Evolutionary conservation across 2,329 filamentous ascomycete species (phyloP).

Genomic region (Calonectria crousiana): DNA sequence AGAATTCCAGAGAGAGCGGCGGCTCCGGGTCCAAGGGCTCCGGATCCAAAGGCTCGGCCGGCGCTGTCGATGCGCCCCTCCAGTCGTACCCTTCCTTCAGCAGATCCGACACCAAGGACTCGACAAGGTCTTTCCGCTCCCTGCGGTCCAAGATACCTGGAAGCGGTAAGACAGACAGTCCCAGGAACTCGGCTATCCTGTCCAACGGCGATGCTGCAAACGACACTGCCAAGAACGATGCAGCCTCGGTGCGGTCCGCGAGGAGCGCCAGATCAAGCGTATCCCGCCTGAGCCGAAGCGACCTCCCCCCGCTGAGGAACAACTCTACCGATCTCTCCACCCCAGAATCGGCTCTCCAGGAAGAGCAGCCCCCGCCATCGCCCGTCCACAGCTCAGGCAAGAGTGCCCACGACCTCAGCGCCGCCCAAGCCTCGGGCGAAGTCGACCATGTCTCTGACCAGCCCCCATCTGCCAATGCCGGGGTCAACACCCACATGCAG

Average conservation of each 20-base stretch:
- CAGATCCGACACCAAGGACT: conserved; percentile 93
- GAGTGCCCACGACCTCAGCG: conserved; percentile 80
- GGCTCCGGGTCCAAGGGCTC: conserved; percentile 60
- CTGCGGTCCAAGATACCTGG: conserved; percentile 92
- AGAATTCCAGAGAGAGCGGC: conserved; percentile 73
- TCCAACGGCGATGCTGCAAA: conserved; percentile 67
- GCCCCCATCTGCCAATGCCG: conserved; percentile 77
- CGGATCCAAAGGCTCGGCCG: conserved; percentile 63
- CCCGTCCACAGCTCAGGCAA: conserved; percentile 83
- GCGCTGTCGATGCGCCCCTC: conserved; percentile 62
- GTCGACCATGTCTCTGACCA: conserved; percentile 95
- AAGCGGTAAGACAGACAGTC: conserved; percentile 79
- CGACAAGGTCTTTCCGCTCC: conserved; percentile 85
- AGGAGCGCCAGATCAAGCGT: conserved; percentile 68
- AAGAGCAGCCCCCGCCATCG: conserved; percentile 80
- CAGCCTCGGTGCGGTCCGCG: conserved; percentile 79
- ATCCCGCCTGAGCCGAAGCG: conserved; percentile 60
- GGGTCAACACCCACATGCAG: conserved; percentile 69
- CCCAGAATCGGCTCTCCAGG: conserved; percentile 59
- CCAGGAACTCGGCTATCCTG: conserved; percentile 78
- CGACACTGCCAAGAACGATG: conserved; percentile 75
- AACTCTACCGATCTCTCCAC: conserved; percentile 56
- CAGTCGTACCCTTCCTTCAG: conserved; percentile 93
- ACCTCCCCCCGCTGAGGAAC: conserved; percentile 56
- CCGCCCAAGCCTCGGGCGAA: conserved; percentile 87